Evolutionary conservation across 306 rosid genomes (phyloP).

Genomic region (Vigna radiata): DNA sequence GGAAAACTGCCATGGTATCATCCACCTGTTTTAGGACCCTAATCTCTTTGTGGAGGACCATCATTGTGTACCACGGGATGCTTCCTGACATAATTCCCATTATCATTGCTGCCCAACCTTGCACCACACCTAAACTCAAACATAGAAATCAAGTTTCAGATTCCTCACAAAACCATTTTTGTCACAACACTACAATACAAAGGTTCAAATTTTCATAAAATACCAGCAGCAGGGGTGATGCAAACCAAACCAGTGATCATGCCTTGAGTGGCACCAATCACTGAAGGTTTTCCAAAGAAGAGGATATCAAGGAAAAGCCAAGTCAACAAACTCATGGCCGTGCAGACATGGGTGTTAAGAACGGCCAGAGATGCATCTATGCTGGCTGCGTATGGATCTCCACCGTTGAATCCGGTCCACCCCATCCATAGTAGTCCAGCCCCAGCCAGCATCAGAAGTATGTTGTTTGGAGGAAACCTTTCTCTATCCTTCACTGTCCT

Average conservation of each 20-base stretch:
- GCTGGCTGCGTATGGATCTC: conserved; percentile 57
- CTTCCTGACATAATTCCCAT: conserved; percentile 63
- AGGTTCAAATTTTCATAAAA: no score
- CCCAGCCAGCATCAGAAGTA: conserved; percentile 59
- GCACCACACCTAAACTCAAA: conserved; percentile 56
- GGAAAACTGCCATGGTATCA: conserved; percentile 62
- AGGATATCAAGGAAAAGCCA: conserved; percentile 57
- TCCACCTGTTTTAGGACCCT: conserved; percentile 49
- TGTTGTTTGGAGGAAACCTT: conserved; percentile 60
- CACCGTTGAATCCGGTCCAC: conserved; percentile 65
- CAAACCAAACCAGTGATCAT: conserved; percentile 61
- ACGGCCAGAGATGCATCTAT: conserved; percentile 60
- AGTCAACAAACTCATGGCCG: conserved; percentile 55
- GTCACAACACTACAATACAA: no score
- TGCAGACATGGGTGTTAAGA: conserved; percentile 62
- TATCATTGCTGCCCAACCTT: conserved; percentile 63
- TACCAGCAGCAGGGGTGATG: conserved; percentile 46
- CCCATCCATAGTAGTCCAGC: conserved; percentile 64
- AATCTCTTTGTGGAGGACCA: conserved; percentile 57
- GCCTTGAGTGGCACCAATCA: conserved; percentile 62
- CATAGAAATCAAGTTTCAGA: background rate
- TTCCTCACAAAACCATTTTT: no score
- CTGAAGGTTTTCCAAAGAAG: conserved; percentile 59
- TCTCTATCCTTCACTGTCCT: conserved; percentile 51
- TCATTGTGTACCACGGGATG: conserved; percentile 70